phyloP scores from a whole-genome alignment of 257 asterid species.

The Gynochthodes officinalis region DNA sequence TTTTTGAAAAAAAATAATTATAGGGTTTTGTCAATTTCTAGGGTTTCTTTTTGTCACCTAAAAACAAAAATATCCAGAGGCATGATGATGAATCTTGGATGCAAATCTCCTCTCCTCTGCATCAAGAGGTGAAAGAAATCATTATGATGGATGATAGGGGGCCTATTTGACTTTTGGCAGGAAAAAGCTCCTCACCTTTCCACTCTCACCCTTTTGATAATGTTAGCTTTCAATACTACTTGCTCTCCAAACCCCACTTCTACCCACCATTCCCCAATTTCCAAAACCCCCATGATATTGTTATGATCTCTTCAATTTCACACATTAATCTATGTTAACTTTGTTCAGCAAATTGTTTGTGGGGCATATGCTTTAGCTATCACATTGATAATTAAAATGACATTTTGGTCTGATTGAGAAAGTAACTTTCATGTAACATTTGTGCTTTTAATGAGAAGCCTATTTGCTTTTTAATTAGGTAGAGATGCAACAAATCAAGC shows the following conservation, averaged over 20 bases:
- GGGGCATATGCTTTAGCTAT: constrained; percentile 26
- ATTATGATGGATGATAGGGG: constrained; percentile 49
- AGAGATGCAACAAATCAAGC: constrained; percentile 18
- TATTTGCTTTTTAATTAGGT: constrained; percentile 9
- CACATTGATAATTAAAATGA: constrained; percentile 18
- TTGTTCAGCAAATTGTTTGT: constrained; percentile 32
- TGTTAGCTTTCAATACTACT: constrained; percentile 16
- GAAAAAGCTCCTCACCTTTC: constrained; percentile 80
- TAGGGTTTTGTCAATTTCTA: constrained; percentile 16
- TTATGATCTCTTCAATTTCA: constrained; percentile 83
- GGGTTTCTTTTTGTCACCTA: constrained; percentile 36
- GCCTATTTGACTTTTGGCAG: constrained; percentile 79
- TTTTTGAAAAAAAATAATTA: too few species aligned
- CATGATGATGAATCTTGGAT: constrained; percentile 81
- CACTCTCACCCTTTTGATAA: constrained; percentile 32
- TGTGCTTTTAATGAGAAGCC: constrained; percentile 14
- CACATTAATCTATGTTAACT: constrained; percentile 59
- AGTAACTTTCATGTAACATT: constrained; percentile 32
- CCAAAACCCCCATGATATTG: constrained; percentile 57
- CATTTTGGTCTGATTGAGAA: constrained; percentile 36
- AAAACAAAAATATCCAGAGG: constrained; percentile 33
- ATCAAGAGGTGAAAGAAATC: constrained; percentile 38
- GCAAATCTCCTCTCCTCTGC: constrained; percentile 52
- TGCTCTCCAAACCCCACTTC: constrained; percentile 52
- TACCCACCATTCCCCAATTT: constrained; percentile 69